A percentile compares a stretch with the other conserved stretches of the same genome.
Conservation (phyloP, 768 basidiomycete species). For the Boletus reticulatus region DNA sequence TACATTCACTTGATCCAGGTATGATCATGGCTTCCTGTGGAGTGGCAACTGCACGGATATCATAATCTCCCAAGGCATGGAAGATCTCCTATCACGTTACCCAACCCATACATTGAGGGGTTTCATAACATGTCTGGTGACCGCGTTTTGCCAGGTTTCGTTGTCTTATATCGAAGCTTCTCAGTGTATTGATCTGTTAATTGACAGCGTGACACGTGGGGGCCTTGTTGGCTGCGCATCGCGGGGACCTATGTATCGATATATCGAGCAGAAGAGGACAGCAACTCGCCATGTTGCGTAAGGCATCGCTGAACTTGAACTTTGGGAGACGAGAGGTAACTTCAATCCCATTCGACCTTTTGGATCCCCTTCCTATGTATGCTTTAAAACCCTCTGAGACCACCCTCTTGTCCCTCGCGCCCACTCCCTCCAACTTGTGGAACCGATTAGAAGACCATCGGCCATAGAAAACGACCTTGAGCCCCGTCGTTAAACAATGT, state of each 20-base stretch:
- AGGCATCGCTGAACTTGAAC: background rate
- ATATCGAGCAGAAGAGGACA: background rate
- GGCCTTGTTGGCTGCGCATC: background rate
- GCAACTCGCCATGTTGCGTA: background rate
- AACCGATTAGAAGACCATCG: background rate
- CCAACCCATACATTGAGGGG: background rate
- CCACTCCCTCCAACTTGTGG: background rate
- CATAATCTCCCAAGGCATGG: background rate
- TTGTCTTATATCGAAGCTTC: background rate
- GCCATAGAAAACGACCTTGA: background rate
- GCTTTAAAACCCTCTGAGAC: constrained; percentile 5
- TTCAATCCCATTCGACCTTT: background rate
- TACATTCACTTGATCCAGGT: background rate
- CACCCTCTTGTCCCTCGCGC: background rate
- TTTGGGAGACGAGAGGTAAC: background rate
- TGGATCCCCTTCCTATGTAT: background rate
- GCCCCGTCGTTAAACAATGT: constrained; percentile 6
- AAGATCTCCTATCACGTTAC: background rate
- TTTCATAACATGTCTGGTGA: background rate
- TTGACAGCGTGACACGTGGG: background rate
- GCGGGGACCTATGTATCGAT: background rate
- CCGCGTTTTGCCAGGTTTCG: background rate
- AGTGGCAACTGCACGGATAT: background rate
- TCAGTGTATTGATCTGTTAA: background rate
- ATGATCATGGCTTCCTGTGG: background rate